phyloP scores from a whole-genome alignment of 805 yeast genomes.

The Ogataea corticis region DNA sequence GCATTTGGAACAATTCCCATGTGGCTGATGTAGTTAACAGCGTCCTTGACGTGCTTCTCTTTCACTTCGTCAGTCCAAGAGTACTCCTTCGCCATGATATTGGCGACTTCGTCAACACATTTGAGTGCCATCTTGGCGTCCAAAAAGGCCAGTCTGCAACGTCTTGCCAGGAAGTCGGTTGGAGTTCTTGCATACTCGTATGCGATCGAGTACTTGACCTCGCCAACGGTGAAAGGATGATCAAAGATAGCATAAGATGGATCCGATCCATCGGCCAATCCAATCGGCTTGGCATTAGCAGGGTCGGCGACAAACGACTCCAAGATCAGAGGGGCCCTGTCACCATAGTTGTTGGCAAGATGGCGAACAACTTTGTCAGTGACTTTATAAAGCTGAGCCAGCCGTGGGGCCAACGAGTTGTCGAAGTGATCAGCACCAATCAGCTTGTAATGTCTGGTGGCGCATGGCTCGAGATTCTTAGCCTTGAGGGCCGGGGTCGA shows the following conservation, averaged over 20 bases:
- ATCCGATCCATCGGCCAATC: conserved; percentile 35
- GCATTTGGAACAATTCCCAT: conserved; percentile 48
- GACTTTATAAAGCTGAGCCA: conserved; percentile 74
- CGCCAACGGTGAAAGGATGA: conserved; percentile 90
- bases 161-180: conserved; percentile 85
- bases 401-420: conserved; percentile 68
- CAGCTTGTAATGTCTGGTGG: conserved; percentile 55
- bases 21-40: conserved; percentile 59
- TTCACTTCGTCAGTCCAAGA: conserved; percentile 68
- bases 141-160: conserved; percentile 89
- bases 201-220: conserved; percentile 74
- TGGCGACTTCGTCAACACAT: conserved; percentile 83
- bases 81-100: conserved; percentile 78
- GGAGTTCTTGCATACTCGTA: conserved; percentile 89
- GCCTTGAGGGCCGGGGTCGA: conserved; percentile 37
- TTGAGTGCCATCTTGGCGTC: conserved; percentile 80
- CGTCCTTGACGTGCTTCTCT: conserved; percentile 49
- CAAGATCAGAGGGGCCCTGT: conserved; percentile 78
- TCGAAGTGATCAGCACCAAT: conserved; percentile 84
- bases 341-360: conserved; percentile 84
- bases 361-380: conserved; percentile 78
- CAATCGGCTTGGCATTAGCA: conserved; percentile 61
- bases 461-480: conserved; percentile 43
- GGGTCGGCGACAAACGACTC: conserved; percentile 53
- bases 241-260: conserved; percentile 51